Evolutionary conservation across 2,329 filamentous ascomycete genomes (phyloP), one percentile per base, ranked within the genome.

Genomic region (Pseudopyrenochaeta lycopersici): DNA sequence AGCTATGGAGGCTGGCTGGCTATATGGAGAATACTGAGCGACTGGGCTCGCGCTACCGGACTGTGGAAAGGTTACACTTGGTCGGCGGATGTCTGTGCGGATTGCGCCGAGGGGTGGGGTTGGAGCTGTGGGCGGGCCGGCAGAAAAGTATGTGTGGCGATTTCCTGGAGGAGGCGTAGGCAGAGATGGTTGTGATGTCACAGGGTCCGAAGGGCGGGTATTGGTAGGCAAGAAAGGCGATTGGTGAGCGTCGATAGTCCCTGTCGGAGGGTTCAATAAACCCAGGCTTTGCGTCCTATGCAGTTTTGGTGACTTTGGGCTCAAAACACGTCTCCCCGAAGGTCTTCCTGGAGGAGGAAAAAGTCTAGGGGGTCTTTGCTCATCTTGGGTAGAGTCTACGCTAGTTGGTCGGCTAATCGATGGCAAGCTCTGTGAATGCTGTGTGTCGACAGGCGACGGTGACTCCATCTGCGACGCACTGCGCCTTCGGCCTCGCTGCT

Each of bases 301-400:
- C 35, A 80, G 46, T 4, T 67, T 74, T 9, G 85, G 85, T 9
- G 86, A 87, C 58, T 81, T 80, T 1, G 86, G 84, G 10, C 83
- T 86, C 55, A 87, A 67, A n/a, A 85, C 81, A 30, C 81, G 81
- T 58, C 85, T 77, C 49, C 75, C 42, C 39, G 65, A 56, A 32
- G 65, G 66, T 23, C 62, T 63, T 33, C 63, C 61, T 27, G 67
- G 67, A 4, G 63, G 66, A 35, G 61, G 69, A 50, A 66, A 74
- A 15, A 49, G 64, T 49, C 66, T 66, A 14, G 49, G 58, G n/a
- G 60, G 52, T 10, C 58, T 52, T 11, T 57, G 56, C 1, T 72
- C 71, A 7, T 65, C 68, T 20, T 66, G 64, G 0, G 59, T 66
- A 2, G 71, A 74, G 41, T 73, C 72, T 1, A 73, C 70, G 42